phyloP scores from a whole-genome alignment of 2,329 filamentous ascomycete genomes.

The Metarhizium guizhouense region DNA sequence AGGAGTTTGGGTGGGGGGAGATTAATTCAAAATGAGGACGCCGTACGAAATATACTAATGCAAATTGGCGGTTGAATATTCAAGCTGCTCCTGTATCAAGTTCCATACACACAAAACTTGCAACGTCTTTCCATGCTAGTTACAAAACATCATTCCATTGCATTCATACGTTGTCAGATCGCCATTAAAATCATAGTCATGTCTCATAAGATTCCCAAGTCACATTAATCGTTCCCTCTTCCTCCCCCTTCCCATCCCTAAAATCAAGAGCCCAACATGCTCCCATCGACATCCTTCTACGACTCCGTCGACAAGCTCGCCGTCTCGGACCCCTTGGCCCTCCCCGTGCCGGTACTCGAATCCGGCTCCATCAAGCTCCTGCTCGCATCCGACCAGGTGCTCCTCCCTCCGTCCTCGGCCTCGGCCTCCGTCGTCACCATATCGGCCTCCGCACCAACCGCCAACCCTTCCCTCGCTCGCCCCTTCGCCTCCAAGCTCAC shows the following conservation, averaged over 20 bases:
- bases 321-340: conserved; percentile 28
- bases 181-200: not conserved
- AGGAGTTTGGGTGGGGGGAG: not conserved
- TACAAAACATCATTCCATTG: too few species aligned
- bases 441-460: not conserved
- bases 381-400: conserved; percentile 27
- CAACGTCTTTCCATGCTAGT: too few species aligned
- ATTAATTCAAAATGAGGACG: not conserved
- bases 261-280: not conserved
- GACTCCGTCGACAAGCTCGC: conserved; percentile 26
- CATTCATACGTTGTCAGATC: too few species aligned
- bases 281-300: conserved; percentile 10
- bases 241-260: not conserved
- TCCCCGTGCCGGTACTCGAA: conserved; percentile 24
- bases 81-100: not conserved
- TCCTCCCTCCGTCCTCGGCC: conserved; percentile 13
- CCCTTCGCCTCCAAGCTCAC: not conserved
- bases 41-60: not conserved
- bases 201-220: not conserved
- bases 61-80: not conserved
- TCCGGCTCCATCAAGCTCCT: conserved; percentile 27
- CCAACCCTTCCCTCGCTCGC: conserved; percentile 8
- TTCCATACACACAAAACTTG: not conserved
- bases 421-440: conserved; percentile 3
- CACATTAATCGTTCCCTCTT: not conserved